phyloP scores from a whole-genome alignment of 352 stramenopile species.

The Achlya hypogyna region DNA sequence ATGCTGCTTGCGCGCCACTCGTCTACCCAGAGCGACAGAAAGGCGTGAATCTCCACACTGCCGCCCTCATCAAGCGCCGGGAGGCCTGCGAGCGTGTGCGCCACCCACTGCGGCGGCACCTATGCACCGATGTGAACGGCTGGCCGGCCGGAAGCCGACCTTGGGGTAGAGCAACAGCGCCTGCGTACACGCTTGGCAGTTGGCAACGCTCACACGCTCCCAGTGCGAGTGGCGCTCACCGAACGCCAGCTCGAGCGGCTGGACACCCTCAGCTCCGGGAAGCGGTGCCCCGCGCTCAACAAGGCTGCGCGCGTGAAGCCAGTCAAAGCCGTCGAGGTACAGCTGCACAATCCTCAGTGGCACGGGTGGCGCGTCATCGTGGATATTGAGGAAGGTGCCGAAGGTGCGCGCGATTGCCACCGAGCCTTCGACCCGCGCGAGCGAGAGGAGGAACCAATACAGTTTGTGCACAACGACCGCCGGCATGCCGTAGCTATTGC shows the following conservation, averaged over 20 bases:
- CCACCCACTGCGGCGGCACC: not conserved
- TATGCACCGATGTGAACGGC: not conserved
- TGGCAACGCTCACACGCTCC: not conserved
- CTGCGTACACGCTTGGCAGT: not conserved
- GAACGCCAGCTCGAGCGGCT: not conserved
- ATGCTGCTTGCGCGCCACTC: not conserved
- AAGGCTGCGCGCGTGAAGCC: slow-evolving; percentile 2
- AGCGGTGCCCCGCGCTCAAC: not conserved
- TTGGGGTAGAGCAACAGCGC: not conserved
- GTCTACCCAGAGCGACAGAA: not conserved
- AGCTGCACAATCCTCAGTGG: not conserved
- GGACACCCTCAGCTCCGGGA: not conserved
- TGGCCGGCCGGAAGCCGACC: not conserved
- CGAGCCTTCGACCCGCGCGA: not conserved
- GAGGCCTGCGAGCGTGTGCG: not conserved
- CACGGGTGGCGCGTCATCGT: not conserved
- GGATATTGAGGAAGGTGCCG: not conserved
- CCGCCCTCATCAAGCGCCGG: not conserved
- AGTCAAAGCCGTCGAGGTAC: slow-evolving; percentile 16
- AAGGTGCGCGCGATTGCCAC: not conserved
- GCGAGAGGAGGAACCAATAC: slow-evolving; percentile 1
- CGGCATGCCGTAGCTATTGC: slow-evolving; percentile 14
- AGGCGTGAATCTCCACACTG: slow-evolving; percentile 14
- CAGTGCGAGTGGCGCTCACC: not conserved
- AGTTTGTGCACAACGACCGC: slow-evolving; percentile 17